Evolutionary conservation across 83 land plant species (phyloP), one percentile per base, ranked within the genome.

Genomic region (Diphasiastrum complanatum): DNA sequence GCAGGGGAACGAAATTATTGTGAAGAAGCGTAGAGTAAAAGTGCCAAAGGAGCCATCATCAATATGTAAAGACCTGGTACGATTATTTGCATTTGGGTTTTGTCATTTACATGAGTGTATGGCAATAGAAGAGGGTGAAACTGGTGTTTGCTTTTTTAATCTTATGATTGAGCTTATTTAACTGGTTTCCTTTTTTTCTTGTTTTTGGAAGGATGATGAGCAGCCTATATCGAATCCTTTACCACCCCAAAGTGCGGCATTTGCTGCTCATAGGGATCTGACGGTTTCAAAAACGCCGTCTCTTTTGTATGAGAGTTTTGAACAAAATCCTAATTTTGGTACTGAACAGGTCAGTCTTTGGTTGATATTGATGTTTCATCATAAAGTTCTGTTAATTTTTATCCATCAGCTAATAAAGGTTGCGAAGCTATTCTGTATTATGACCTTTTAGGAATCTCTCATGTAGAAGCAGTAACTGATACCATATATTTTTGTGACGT

Each of bases 1-100:
- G 99, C 60, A 93, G 71, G 99, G 92, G 27, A 89, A 93, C 66
- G 99, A 93, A 73, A 93, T 93, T 18, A 93, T 84, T 64, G 80
- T 93, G 11, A 78, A 77, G 70, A 93, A 93, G 81, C 71, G 78
- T 27, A 75, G 35, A 50, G 69, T 83, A 25, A 83, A 65, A 64
- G 85, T 88, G 47, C 58, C 76, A n/a, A 41, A 60, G 57, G 56
- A 8, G 20, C 47, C 8, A 55, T 40, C 8, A 40, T 16, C 43
- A 28, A 10, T 6, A 86, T 78, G 66, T 70, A 60, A 24, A 26
- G 31, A 25, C 48, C 24, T 4, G 66, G 69, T 22, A 67, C 36
- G 16, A 5, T 33, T 20, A 48, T 6, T 33, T 18, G 0, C 16
- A 24, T 51, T 32, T 75, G 77, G 86, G 86, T 85, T 64, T 48